Evolutionary conservation across 352 stramenopile genomes (phyloP).

Genomic region (Pythium phragmitis): DNA sequence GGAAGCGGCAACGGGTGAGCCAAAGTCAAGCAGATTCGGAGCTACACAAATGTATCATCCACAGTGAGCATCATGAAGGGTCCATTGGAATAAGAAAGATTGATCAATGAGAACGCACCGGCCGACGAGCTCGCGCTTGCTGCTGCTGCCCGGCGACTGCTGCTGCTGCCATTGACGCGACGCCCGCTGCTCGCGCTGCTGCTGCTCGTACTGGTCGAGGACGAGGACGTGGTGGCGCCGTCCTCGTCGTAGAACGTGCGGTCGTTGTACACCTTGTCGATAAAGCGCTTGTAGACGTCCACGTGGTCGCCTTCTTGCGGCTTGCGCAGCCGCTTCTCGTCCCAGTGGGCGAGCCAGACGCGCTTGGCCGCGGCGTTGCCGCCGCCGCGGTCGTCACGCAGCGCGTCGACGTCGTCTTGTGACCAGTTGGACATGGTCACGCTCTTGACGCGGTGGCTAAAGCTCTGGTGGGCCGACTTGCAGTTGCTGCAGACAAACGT

Average conservation of each 20-base stretch:
- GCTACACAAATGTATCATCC: conserved; percentile 1
- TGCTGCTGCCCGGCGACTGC: conserved; percentile 3
- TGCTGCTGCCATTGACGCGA: not conserved
- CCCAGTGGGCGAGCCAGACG: conserved; percentile 88
- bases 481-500: conserved; percentile 95
- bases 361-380: conserved; percentile 83
- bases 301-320: conserved; percentile 71
- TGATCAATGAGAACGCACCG: not conserved
- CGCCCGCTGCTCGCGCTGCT: not conserved
- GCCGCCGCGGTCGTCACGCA: conserved; percentile 84
- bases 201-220: not conserved
- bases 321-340: conserved; percentile 68
- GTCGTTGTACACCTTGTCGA: conserved; percentile 85
- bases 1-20: conserved; percentile 29
- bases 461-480: conserved; percentile 95
- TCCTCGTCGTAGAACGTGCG: conserved; percentile 71
- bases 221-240: conserved; percentile 7
- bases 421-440: conserved; percentile 95
- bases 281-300: conserved; percentile 87
- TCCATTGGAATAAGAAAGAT: not conserved
- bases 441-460: conserved; percentile 93
- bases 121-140: not conserved
- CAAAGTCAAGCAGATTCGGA: conserved; percentile 64
- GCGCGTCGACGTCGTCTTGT: conserved; percentile 85
- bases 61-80: not conserved